A percentile compares a stretch with the other conserved stretches of the same genome.
These are phyloP conservation scores for Cicer yamashitae DNA, from an alignment of 306 rosid genomes.

Conservation along the genomic window DNA sequence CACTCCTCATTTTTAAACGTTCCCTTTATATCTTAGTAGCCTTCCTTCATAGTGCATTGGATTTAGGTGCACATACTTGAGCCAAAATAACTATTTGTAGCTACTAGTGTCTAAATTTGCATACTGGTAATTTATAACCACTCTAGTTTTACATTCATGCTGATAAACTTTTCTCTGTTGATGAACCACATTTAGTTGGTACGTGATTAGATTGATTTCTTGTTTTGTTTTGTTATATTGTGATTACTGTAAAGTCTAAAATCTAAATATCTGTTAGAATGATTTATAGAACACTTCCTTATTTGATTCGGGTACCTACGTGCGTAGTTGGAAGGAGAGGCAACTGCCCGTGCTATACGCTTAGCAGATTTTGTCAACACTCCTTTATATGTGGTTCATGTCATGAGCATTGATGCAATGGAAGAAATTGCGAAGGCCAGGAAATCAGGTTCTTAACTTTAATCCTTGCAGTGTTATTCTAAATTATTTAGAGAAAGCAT, in stretches of 20 bases:
- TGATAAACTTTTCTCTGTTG: slow-evolving; percentile 12
- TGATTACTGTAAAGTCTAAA: slow-evolving; percentile 28
- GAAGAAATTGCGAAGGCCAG: slow-evolving; percentile 94
- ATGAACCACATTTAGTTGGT: slow-evolving; percentile 17
- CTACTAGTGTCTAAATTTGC: slow-evolving; percentile 19
- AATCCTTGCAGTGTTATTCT: slow-evolving; percentile 25
- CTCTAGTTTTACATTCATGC: not conserved
- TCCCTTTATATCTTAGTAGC: slow-evolving; percentile 17
- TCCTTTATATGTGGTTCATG: slow-evolving; percentile 92
- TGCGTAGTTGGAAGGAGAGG: slow-evolving; percentile 91
- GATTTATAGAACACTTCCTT: slow-evolving; percentile 30
- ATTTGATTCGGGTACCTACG: slow-evolving; percentile 43
- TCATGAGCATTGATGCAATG: slow-evolving; percentile 98
- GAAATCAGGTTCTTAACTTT: slow-evolving; percentile 68
- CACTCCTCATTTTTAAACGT: not conserved
- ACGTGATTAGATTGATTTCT: slow-evolving; percentile 22
- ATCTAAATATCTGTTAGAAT: slow-evolving; percentile 15
- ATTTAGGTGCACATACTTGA: slow-evolving; percentile 10
- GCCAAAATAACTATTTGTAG: slow-evolving; percentile 11
- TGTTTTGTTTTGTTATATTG: slow-evolving; percentile 7
- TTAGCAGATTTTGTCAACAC: slow-evolving; percentile 85
- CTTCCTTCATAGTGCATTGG: not conserved
- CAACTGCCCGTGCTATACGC: slow-evolving; percentile 89
- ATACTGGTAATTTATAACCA: slow-evolving; percentile 14
- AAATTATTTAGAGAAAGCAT: slow-evolving; percentile 29